Conservation (phyloP, 495 filamentous ascomycete genomes). For the Geoglossum glabrum region DNA sequence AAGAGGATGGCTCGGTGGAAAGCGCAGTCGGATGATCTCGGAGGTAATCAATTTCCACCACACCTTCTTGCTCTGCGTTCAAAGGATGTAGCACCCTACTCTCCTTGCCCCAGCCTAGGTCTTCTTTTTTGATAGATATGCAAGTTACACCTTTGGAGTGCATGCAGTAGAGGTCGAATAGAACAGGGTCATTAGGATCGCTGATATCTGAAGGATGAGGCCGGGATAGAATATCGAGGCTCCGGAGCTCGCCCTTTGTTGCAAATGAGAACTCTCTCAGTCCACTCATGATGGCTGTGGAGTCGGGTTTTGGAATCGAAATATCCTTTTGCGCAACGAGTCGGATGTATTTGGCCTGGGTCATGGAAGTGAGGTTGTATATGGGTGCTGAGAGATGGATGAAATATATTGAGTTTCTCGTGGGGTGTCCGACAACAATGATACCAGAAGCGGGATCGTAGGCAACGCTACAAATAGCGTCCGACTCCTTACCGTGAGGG, state of each 20-base stretch:
- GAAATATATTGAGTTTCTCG: slow-evolving; percentile 92
- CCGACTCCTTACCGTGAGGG: slow-evolving; percentile 88
- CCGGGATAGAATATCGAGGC: slow-evolving; percentile 62
- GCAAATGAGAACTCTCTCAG: slow-evolving; percentile 84
- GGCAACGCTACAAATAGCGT: slow-evolving; percentile 87
- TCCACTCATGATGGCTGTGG: slow-evolving; percentile 89
- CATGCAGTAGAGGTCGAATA: slow-evolving; percentile 94
- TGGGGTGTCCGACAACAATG: slow-evolving; percentile 87
- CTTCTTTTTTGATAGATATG: slow-evolving; percentile 60
- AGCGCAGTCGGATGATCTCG: slow-evolving; percentile 21
- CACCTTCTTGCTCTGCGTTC: slow-evolving; percentile 49
- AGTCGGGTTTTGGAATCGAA: slow-evolving; percentile 60
- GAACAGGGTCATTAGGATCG: slow-evolving; percentile 34
- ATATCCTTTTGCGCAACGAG: slow-evolving; percentile 52
- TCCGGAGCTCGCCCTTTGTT: slow-evolving; percentile 72
- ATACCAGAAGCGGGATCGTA: slow-evolving; percentile 83
- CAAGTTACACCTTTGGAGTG: slow-evolving; percentile 89
- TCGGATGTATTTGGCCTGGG: slow-evolving; percentile 70
- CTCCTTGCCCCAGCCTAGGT: slow-evolving; percentile 75
- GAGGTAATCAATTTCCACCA: slow-evolving; percentile 32
- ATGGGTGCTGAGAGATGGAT: slow-evolving; percentile 82
- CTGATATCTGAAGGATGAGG: slow-evolving; percentile 28
- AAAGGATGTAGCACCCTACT: slow-evolving; percentile 60
- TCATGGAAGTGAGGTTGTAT: slow-evolving; percentile 59
- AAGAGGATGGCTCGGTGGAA: background rate